Evolutionary conservation across 495 filamentous ascomycete genomes (phyloP).

Genomic region (Xylaria longipes): DNA sequence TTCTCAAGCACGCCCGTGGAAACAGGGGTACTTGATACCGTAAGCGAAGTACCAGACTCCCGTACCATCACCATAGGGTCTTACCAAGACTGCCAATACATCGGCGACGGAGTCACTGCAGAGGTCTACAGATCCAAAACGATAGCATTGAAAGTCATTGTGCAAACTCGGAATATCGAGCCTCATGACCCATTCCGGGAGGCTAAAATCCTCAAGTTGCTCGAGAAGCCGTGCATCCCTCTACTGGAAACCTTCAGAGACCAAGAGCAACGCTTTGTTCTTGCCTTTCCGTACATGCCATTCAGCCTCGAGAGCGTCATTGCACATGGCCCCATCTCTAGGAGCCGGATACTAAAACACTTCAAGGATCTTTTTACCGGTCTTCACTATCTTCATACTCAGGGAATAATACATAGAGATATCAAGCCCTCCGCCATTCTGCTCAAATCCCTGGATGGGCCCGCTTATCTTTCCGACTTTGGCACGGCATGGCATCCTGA

Average conservation of each 20-base stretch:
- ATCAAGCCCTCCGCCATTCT: conserved; percentile 92
- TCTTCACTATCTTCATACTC: conserved; percentile 71
- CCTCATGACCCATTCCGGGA: conserved; percentile 85
- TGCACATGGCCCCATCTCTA: conserved; percentile 37
- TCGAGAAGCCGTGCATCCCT: conserved; percentile 61
- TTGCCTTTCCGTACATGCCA: conserved; percentile 85
- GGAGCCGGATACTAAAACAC: conserved; percentile 45
- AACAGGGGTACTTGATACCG: neutral
- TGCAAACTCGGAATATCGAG: conserved; percentile 69
- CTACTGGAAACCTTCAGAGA: conserved; percentile 74
- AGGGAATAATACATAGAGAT: conserved; percentile 88
- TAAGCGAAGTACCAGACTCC: conserved; percentile 24
- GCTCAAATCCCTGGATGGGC: conserved; percentile 68
- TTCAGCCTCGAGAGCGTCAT: conserved; percentile 72
- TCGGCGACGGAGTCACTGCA: conserved; percentile 80
- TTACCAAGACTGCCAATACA: conserved; percentile 72
- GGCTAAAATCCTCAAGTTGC: conserved; percentile 68
- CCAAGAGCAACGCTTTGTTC: conserved; percentile 70
- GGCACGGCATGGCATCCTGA: conserved; percentile 83
- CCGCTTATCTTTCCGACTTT: conserved; percentile 85
- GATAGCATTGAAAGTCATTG: conserved; percentile 88
- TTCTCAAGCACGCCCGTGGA: conserved; percentile 22
- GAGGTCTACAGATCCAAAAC: conserved; percentile 69
- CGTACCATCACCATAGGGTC: conserved; percentile 68
- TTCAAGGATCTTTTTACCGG: conserved; percentile 75